phyloP scores from a whole-genome alignment of 2,329 filamentous ascomycete genomes.

The Colletotrichum eremochloae region DNA sequence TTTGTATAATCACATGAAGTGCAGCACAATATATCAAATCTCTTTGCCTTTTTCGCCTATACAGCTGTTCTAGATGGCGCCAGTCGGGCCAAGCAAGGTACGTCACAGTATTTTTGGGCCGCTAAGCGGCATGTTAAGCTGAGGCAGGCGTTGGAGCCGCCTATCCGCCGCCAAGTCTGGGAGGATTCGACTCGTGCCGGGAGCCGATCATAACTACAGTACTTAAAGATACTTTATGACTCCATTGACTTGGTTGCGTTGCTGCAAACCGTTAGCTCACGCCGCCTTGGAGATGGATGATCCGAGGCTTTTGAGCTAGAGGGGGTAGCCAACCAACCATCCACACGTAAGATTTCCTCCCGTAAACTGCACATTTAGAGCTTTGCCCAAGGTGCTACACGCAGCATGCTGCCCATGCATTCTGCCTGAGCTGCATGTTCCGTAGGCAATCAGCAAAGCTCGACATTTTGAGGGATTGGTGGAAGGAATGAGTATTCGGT shows the following conservation, averaged over 20 bases:
- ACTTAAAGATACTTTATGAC: slow-evolving; percentile 1
- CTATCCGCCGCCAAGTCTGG: slow-evolving; percentile 3
- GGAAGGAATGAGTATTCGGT: no score
- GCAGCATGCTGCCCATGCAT: background rate
- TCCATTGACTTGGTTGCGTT: background rate
- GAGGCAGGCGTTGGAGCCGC: background rate
- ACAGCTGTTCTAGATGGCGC: background rate
- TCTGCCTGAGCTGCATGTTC: background rate
- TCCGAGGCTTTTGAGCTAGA: background rate
- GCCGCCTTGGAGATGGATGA: slow-evolving; percentile 13
- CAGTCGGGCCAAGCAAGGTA: background rate
- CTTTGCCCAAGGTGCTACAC: background rate
- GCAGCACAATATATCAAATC: background rate
- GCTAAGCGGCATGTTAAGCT: background rate
- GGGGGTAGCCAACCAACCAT: background rate
- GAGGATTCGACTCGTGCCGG: slow-evolving; percentile 26
- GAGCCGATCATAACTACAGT: slow-evolving; percentile 15
- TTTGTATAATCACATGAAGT: background rate
- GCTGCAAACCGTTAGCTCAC: slow-evolving; percentile 14
- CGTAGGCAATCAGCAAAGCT: background rate
- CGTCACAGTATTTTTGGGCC: background rate
- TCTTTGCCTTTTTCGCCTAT: background rate
- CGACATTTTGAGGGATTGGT: background rate
- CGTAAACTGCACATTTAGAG: background rate
- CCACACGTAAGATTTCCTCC: background rate